Evolutionary conservation across 345 rosid species (phyloP).

Genomic region (Balakata baccata): DNA sequence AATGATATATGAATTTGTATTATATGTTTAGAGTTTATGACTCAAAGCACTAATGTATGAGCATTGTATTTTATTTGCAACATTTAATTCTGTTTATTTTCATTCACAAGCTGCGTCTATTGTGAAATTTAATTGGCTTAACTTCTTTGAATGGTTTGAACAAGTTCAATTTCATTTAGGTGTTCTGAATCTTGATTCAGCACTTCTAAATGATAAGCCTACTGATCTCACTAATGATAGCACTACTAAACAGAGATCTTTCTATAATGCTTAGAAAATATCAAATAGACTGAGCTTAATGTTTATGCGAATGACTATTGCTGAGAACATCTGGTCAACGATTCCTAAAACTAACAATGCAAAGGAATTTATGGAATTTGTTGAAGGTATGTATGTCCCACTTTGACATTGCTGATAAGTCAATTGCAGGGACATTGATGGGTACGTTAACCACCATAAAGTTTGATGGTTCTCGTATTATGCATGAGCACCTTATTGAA

Average conservation of each 20-base stretch:
- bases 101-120: neutral
- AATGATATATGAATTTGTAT: too few relatives aligned
- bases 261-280: neutral
- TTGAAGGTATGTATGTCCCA: neutral
- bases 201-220: neutral
- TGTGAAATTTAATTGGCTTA: neutral
- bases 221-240: neutral
- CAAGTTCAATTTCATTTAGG: neutral
- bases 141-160: neutral
- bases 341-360: neutral
- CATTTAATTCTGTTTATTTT: too few relatives aligned
- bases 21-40: too few relatives aligned
- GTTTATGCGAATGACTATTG: neutral
- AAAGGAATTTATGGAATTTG: neutral
- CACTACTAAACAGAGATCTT: neutral
- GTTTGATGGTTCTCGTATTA: too few relatives aligned
- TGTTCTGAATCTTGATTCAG: neutral
- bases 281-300: neutral
- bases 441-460: too few relatives aligned
- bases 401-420: too few relatives aligned
- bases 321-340: neutral
- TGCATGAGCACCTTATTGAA: too few relatives aligned
- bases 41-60: too few relatives aligned
- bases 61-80: too few relatives aligned
- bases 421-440: too few relatives aligned